Base-by-base conservation (phyloP, 768 basidiomycete species). In the Psilocybe cyanescens region DNA sequence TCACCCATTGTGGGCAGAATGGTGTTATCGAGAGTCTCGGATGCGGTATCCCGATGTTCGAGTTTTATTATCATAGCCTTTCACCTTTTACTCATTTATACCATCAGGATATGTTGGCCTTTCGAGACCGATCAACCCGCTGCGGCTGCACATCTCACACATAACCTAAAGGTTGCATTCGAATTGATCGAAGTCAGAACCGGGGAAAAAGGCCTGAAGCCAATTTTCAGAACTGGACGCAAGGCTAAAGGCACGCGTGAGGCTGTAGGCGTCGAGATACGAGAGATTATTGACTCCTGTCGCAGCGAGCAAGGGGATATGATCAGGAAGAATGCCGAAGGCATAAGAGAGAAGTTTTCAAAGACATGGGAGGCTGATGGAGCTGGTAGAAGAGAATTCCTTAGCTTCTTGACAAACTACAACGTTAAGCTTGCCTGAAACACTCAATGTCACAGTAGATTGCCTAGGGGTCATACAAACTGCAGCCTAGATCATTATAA, bases 111-210 rank as follows among this genome's bases (percentile, higher is more conserved):
- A 11, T 57, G 41, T 8, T 64, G 59, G 57, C 63, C 63, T 30
- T 58, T 64, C 29, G 52, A 60, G 8, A 44, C 35, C 30, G 63
- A 64, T 45, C 59, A 61, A n/a, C 63, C 63, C 0, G 37, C 30
- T 9, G 55, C 63, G 8, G 50, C 58, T 8, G 54, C 54, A 11
- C 51, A 64, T 14, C 46, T 59, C 16, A 49, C 59, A 12, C 45
- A 58, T n/a, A 55, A 57, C 35, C 59, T 64, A 7, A 53, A 58
- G 9, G 63, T 58, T 14, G 63, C 63, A 1, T 19, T 64, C 49
- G 63, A 64, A 19, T 51, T 64, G 7, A 31, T 64, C 31, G 59
- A 64, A 35, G 60, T 64, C 3, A 52, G 63, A 12, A 64, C 56
- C 5, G 63, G 63, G 3, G 55, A 45, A 11, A 19, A 54, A 2